A percentile compares a stretch with the other conserved stretches of the same genome.
Evolutionary conservation across 176 grass and related monocot genomes (phyloP).

Genomic region (Secale cereale): DNA sequence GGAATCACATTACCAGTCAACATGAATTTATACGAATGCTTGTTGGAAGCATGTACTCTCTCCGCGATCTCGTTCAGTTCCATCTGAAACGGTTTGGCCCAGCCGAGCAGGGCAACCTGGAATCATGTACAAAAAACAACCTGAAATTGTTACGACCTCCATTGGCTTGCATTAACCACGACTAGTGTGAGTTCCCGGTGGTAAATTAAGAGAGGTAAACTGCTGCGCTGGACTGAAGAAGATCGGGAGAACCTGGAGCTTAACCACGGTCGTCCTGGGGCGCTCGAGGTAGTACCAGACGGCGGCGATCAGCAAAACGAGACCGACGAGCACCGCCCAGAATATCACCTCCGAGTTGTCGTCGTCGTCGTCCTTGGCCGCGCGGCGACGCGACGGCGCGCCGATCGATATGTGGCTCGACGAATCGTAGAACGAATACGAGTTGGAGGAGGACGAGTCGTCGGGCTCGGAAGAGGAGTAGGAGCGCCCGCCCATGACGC

Average conservation of each 20-base stretch:
- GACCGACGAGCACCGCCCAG: neutral
- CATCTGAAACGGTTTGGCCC: conserved; percentile 26
- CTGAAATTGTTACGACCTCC: neutral
- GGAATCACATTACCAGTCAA: conserved; percentile 21
- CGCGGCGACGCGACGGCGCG: neutral
- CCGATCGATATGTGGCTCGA: conserved; percentile 16
- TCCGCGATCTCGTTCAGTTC: conserved; percentile 37
- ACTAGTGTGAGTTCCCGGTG: neutral
- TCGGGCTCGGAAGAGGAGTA: neutral
- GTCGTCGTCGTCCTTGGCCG: neutral
- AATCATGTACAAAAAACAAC: neutral
- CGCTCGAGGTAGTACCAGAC: neutral
- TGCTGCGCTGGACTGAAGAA: neutral
- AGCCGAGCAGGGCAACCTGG: conserved; percentile 30
- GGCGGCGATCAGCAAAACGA: conserved; percentile 1
- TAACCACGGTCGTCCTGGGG: conserved; percentile 28
- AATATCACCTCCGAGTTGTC: neutral
- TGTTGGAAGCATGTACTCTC: conserved; percentile 11
- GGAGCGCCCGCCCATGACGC: conserved; percentile 38
- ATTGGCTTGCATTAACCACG: neutral
- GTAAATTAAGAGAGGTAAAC: neutral
- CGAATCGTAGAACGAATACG: neutral
- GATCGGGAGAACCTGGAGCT: conserved; percentile 23
- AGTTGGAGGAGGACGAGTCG: neutral
- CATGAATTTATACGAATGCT: conserved; percentile 35